These are phyloP conservation scores for Cryomyces antarcticus DNA, from an alignment of 495 filamentous ascomycete genomes.

Conservation along the genomic window DNA sequence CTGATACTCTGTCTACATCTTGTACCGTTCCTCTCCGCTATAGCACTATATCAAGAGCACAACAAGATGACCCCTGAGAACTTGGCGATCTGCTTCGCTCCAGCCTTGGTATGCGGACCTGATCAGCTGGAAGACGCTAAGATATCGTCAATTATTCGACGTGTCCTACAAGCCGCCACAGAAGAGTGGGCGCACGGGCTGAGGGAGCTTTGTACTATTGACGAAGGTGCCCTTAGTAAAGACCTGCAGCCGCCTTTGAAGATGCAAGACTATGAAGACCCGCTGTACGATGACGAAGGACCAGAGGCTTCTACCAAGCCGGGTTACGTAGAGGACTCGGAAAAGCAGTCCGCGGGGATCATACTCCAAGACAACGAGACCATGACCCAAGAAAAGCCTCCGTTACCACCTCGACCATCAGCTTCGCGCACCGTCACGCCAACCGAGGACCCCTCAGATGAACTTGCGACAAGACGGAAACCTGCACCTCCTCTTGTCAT, in stretches of 20 bases:
- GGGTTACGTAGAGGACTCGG: conserved; percentile 2
- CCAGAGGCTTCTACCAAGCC: neutral
- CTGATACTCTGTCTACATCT: conserved; percentile 28
- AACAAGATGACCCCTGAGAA: conserved; percentile 35
- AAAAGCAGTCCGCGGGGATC: conserved; percentile 13
- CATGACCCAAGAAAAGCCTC: conserved; percentile 7
- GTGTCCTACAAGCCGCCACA: conserved; percentile 22
- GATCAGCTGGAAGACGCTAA: conserved; percentile 26
- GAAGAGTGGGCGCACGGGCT: conserved; percentile 17
- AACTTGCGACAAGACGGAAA: conserved; percentile 8
- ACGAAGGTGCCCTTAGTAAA: conserved; percentile 5
- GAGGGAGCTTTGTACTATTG: conserved; percentile 12
- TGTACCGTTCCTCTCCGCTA: conserved; percentile 27
- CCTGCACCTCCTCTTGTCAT: conserved; percentile 14
- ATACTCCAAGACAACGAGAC: conserved; percentile 15
- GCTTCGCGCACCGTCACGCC: neutral
- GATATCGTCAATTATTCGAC: conserved; percentile 22
- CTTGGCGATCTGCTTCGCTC: conserved; percentile 29
- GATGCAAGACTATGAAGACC: conserved; percentile 19
- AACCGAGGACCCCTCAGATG: neutral
- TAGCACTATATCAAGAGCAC: conserved; percentile 20
- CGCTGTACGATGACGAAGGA: conserved; percentile 11
- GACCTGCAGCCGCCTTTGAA: conserved; percentile 15
- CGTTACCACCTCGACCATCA: conserved; percentile 11
- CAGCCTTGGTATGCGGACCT: conserved; percentile 22